phyloP scores from a whole-genome alignment of 176 grass and related monocot species.

The Otatea glauca region DNA sequence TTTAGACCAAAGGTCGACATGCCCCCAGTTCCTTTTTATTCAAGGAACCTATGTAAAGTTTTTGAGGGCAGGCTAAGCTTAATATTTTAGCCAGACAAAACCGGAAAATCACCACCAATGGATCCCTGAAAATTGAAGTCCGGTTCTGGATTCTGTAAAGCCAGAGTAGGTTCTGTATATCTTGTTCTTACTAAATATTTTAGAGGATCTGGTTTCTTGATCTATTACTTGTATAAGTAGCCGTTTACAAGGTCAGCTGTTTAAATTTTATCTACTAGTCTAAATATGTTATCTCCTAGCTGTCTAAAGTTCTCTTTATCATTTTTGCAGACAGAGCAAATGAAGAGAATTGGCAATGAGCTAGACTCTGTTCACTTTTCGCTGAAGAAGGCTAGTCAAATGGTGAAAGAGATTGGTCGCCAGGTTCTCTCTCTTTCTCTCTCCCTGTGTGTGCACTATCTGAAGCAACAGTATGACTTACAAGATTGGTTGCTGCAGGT shows the following conservation, averaged over 20 bases:
- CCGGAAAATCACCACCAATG: not conserved
- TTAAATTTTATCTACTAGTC: not conserved
- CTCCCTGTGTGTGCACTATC: not conserved
- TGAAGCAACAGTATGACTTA: slow-evolving; percentile 16
- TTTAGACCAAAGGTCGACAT: slow-evolving; percentile 16
- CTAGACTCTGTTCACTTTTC: slow-evolving; percentile 74
- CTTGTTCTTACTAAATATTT: not conserved
- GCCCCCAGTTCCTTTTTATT: not conserved
- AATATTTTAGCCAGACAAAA: not conserved
- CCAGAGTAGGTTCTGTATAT: not conserved
- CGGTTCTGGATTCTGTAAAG: not conserved
- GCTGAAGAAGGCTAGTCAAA: slow-evolving; percentile 63
- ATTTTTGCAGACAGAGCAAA: slow-evolving; percentile 59
- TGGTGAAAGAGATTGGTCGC: slow-evolving; percentile 70
- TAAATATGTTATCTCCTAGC: not conserved
- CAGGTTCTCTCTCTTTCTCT: slow-evolving; percentile 38
- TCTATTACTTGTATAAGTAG: not conserved
- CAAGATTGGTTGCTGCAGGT: slow-evolving; percentile 57
- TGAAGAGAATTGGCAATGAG: slow-evolving; percentile 66
- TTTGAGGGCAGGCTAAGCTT: not conserved
- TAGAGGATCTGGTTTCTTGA: not conserved
- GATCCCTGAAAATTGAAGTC: not conserved
- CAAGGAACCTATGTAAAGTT: not conserved
- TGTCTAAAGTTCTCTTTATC: not conserved
- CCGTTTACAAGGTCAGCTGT: not conserved